Percentiles rank a stretch among this genome's conserved stretches.
phyloP scores from a whole-genome alignment of 139 green algal species.

The Microglena sp. region DNA sequence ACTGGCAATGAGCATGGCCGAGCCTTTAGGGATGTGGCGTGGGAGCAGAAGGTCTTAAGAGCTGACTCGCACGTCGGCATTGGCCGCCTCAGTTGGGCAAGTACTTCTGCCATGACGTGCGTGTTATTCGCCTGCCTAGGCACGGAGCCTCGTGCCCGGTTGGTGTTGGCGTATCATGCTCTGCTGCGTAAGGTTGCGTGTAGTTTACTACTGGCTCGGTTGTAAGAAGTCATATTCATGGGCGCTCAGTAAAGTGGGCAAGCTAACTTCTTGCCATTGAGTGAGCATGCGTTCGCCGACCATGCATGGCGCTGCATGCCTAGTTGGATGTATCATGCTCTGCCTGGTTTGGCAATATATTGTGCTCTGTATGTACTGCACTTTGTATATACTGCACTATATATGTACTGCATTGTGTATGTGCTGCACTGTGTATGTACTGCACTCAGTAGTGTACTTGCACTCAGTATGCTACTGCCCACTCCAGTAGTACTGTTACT shows the following conservation, averaged over 20 bases:
- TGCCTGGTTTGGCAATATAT: too few species aligned
- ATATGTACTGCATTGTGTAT: too few species aligned
- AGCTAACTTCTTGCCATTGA: too few species aligned
- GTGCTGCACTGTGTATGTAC: too few species aligned
- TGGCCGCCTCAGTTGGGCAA: constrained; percentile 29
- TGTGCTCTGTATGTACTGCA: too few species aligned
- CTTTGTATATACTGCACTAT: too few species aligned
- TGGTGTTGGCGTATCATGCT: constrained; percentile 36
- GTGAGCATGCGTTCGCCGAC: too few species aligned
- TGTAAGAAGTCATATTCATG: background rate
- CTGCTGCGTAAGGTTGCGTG: constrained; percentile 18
- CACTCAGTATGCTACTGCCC: too few species aligned
- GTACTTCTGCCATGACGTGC: constrained; percentile 45
- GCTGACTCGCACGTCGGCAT: constrained; percentile 24
- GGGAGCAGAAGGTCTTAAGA: constrained; percentile 30
- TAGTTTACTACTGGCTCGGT: background rate
- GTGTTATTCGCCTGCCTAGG: constrained; percentile 30
- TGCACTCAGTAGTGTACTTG: too few species aligned
- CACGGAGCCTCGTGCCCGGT: constrained; percentile 36
- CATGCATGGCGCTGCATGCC: too few species aligned
- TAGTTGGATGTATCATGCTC: too few species aligned
- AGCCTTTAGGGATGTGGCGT: constrained; percentile 36
- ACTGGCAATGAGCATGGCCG: constrained; percentile 21
- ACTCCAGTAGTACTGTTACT: too few species aligned
- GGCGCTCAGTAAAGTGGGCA: background rate